These are phyloP conservation scores for Cyathus striatus DNA, from an alignment of 768 basidiomycete species.

Conservation along the genomic window DNA sequence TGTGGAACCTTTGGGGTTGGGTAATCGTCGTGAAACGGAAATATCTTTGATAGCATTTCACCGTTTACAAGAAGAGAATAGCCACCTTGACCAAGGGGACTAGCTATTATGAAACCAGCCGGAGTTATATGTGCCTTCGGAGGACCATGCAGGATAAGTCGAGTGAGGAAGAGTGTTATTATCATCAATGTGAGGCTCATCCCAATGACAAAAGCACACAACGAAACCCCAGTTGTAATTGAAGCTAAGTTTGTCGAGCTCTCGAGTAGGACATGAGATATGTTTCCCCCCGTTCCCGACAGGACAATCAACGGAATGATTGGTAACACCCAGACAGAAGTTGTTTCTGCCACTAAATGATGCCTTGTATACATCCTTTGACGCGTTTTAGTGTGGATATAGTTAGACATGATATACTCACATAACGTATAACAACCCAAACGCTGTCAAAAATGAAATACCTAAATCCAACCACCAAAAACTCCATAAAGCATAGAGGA, in stretches of 20 bases:
- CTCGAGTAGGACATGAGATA: background rate
- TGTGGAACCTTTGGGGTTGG: background rate
- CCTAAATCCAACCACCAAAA: constrained; percentile 66
- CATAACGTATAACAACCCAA: constrained; percentile 12
- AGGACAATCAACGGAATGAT: background rate
- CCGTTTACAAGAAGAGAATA: background rate
- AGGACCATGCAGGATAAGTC: background rate
- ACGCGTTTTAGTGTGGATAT: too few species aligned
- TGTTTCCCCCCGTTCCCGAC: background rate
- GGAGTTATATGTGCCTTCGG: background rate
- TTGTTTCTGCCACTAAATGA: background rate
- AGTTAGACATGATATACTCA: too few species aligned
- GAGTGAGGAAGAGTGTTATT: background rate
- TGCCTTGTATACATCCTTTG: constrained; percentile 7
- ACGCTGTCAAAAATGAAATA: constrained; percentile 32
- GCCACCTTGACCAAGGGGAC: background rate
- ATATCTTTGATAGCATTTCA: background rate
- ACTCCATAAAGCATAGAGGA: constrained; percentile 53
- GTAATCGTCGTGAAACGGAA: background rate
- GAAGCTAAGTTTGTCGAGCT: background rate
- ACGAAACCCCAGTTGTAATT: background rate
- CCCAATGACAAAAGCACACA: background rate
- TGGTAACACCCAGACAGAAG: background rate
- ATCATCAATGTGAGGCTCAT: constrained; percentile 1
- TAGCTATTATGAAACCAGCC: background rate